Base-by-base conservation (phyloP, 2,329 filamentous ascomycete genomes). In the Chaetothyriales sp. region DNA sequence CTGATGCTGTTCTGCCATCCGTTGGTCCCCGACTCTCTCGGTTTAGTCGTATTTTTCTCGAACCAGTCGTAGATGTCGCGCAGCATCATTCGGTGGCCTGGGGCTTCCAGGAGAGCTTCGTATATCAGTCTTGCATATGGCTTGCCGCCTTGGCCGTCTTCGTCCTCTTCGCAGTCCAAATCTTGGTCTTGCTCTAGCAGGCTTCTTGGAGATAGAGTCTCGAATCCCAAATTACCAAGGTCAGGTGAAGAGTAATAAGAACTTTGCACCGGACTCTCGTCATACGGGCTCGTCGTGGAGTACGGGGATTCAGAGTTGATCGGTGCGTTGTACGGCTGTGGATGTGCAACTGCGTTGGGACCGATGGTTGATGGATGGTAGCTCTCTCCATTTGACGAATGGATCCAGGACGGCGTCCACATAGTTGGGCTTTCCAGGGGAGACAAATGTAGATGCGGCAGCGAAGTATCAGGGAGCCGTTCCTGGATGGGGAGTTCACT, bases 1-100 rank as follows among this genome's bases (percentile, higher is more conserved):
- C 90, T 79, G 57, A 96, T 93, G 64, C 86, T 94, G 66, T 95
- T 96, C 68, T 90, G 84, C 90, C 90, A 96, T 8, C 89, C 90
- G 59, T 81, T 83, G 10, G 67, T 70, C 6, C 73, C 74, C 18
- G 67, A 64, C 45, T 75, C 74, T 49, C 73, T 79, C 3, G 78
- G 79, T 66, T 92, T 95, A 58, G 78, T 76, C 2, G 88, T 95
- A 62, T 95, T 82, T 25, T 81, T 75, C 43, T 78, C 73, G 61
- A 96, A 94, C 88, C 90, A 96, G 51, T 83, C 75, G 66, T 96
- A 96, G 51, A 96, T 85, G 49, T 93, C 83, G 59, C 88, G 81
- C 10, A 96, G 73, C 1, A 83, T 79, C 79, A 95, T 84, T 19
- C 78, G 80, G 55, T 83, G 75, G 4, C 73, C 70, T 0, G 80